Base-by-base conservation (phyloP, 169 alveolate genomes). In the Theileria equi region DNA sequence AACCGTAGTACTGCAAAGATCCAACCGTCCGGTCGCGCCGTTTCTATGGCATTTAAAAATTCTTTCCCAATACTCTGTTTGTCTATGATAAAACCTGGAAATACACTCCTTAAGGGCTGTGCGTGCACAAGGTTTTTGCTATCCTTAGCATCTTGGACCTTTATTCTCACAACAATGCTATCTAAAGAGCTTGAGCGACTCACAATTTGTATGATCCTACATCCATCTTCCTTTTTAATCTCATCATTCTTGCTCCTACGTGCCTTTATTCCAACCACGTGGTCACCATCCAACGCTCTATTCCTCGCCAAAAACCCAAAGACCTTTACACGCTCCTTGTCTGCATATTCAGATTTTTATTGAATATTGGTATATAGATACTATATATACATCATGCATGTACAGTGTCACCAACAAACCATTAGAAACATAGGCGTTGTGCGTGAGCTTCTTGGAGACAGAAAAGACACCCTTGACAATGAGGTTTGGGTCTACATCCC, bases 301-400 rank as follows among this genome's bases (percentile, higher is more conserved):
- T 88, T 88, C 43, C 93, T 61, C 52, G 90, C 73, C 6, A 88
- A 74, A 73, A 83, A 88, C 1, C 93, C 93, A 36, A 74, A 81
- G 7, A 88, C 74, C 45, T 53, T 57, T 44, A 71, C 48, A 45
- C 23, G 16, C 48, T 31, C 38, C 65, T 54, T 54, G 13, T 3
- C 65, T 2, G 49, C 36, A 8, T 16, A 52, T 2, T 52, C 49
- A 10, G 54, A 45, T n/a, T 45, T 34, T 34, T 45, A 25, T 45
- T 3, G 54, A 25, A 45, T 5, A 10, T 45, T 5, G 3, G 19
- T 29, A 53, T 53, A 25, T 26, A 29, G 32, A 53, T 53, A 13
- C 32, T 53, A 1, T 44, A 34, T 29, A 5, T 53, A 26, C 32
- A 29, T 29, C 32, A 58, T 52, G 23, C 45, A 5, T 19, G 61